Conservation (phyloP, 306 rosid species). For the Ammopiptanthus mongolicus region DNA sequence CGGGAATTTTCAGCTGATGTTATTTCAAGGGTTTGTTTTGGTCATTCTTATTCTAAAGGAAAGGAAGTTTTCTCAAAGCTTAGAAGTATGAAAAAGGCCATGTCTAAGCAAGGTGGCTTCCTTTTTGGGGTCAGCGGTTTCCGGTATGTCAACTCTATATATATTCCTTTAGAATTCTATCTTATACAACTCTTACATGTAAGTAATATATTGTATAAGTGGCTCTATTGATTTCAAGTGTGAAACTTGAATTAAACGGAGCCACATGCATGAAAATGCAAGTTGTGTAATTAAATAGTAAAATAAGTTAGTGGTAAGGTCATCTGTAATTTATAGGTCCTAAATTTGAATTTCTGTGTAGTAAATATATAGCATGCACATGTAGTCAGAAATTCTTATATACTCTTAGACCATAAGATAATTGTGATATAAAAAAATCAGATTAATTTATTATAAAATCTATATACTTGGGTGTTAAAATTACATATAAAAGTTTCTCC, state of each 20-base stretch:
- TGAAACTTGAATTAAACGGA: neutral
- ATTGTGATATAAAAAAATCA: neutral
- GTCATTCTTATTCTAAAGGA: slow-evolving; percentile 71
- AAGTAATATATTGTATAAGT: neutral
- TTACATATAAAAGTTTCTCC: neutral
- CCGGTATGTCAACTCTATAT: slow-evolving; percentile 31
- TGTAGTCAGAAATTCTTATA: too few species aligned
- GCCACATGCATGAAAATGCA: neutral
- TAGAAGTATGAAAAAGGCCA: slow-evolving; percentile 54
- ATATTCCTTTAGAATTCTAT: neutral
- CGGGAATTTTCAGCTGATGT: slow-evolving; percentile 76
- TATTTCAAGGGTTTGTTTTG: slow-evolving; percentile 88
- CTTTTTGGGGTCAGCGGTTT: slow-evolving; percentile 48
- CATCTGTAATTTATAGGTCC: neutral
- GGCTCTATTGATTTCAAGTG: neutral
- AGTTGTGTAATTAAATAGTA: too few species aligned
- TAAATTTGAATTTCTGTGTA: neutral
- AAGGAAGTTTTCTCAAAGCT: slow-evolving; percentile 74
- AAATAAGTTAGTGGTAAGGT: too few species aligned
- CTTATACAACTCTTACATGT: neutral
- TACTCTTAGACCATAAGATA: too few species aligned
- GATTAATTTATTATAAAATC: neutral
- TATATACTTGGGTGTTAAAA: neutral
- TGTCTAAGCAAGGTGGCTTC: slow-evolving; percentile 49
- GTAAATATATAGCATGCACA: too few species aligned